Evolutionary conservation across 495 filamentous ascomycete genomes (phyloP), one percentile per base, ranked within the genome.

Genomic region (Thozetella sp.): DNA sequence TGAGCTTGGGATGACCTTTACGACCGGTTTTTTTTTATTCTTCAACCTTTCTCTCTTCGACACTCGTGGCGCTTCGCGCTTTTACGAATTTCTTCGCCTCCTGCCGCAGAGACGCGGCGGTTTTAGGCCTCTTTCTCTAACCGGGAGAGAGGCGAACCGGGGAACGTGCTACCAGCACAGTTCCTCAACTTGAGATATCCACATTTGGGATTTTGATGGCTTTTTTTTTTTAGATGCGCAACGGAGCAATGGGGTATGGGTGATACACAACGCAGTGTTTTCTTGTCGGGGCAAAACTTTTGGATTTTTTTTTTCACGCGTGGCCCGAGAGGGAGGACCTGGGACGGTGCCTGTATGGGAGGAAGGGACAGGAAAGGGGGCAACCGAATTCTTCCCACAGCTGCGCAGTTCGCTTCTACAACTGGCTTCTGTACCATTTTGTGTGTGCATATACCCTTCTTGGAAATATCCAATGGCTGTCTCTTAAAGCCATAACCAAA

Each of bases 401-500:
- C 10, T 11, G 43, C 10, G 43, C 43, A 48, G n/a, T 48, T 48
- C 43, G n/a, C 43, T 48, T 48, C 43, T 4, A 9, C 43, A 48
- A 48, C 43, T 48, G 43, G 43, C 9, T 48, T 48, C 43, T 48
- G 43, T 48, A 48, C 43, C 43, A 48, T 48, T 48, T 48, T 48
- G 43, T 20, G 43, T 48, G 43, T 48, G 43, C 43, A 48, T 48
- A 48, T 48, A 48, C 43, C 43, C 43, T 48, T 48, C 43, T 48
- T 48, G 43, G 43, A 48, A 48, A 48, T 48, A 48, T 48, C 43
- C 43, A 48, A 48, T 48, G 43, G 43, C 43, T 48, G 43, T 48
- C 43, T 48, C 43, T 48, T 48, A 19, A 48, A 48, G 43, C 43
- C 43, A 4, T 48, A 48, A 4, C n/a, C 43, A 48, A 48, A 13